phyloP scores from a whole-genome alignment of 1,139 yeast species.

The Candida pseudocylindracea region DNA sequence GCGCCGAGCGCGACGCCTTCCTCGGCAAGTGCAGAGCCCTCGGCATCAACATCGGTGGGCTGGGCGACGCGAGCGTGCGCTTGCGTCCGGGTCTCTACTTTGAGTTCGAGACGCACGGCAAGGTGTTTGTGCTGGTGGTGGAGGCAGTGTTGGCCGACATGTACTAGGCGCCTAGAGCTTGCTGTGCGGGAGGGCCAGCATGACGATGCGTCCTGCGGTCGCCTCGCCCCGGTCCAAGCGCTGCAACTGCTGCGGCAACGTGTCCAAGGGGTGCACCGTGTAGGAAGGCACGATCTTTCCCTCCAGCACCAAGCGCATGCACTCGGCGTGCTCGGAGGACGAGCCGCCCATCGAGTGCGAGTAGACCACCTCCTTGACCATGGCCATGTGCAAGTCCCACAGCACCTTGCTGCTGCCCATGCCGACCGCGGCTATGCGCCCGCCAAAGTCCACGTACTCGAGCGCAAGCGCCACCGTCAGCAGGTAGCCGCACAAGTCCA shows the following conservation, averaged over 20 bases:
- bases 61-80: constrained; percentile 43
- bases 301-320: constrained; percentile 5
- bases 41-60: constrained; percentile 57
- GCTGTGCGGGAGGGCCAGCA: no score
- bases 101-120: constrained; percentile 38
- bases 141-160: constrained; percentile 4
- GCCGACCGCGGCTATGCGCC: constrained; percentile 22
- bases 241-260: no score
- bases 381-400: constrained; percentile 14
- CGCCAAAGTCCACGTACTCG: constrained; percentile 12
- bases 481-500: constrained; percentile 24
- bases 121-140: constrained; percentile 25
- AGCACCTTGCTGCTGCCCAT: constrained; percentile 14
- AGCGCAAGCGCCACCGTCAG: constrained; percentile 13
- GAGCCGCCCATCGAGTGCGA: constrained; percentile 23
- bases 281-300: constrained; percentile 20
- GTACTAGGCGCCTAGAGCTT: no score
- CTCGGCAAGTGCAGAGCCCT: constrained; percentile 22
- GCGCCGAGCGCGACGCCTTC: constrained; percentile 25
- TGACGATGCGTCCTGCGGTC: no score
- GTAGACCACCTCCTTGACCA: constrained; percentile 17
- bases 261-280: constrained; percentile 1
- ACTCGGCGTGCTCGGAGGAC: constrained; percentile 18
- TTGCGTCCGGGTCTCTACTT: constrained; percentile 52
- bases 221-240: no score